Evolutionary conservation across 2,329 filamentous ascomycete genomes (phyloP).

Genomic region (Aspergillus bombycis): DNA sequence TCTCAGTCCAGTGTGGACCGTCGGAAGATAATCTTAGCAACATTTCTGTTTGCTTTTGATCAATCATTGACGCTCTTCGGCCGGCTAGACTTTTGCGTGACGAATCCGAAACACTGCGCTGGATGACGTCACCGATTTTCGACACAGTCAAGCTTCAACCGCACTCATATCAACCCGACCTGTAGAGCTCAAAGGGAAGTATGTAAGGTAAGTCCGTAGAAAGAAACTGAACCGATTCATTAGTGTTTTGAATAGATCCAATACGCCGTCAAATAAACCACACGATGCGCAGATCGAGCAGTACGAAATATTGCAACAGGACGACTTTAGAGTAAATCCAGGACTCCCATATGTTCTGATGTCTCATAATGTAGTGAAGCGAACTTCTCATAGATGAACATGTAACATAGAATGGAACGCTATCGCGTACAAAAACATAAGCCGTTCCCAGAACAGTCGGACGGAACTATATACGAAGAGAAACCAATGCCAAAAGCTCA

Average conservation of each 20-base stretch:
- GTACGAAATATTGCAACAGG: neutral
- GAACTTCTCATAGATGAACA: neutral
- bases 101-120: neutral
- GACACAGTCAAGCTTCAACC: neutral
- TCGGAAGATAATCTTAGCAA: neutral
- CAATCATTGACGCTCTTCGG: neutral
- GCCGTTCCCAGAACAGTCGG: neutral
- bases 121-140: neutral
- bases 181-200: neutral
- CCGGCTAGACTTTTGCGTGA: too few relatives aligned
- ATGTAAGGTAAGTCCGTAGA: neutral
- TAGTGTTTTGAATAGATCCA: neutral
- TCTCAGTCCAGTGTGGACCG: neutral
- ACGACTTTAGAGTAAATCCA: neutral
- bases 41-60: neutral
- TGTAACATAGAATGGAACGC: neutral
- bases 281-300: neutral
- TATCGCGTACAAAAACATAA: neutral
- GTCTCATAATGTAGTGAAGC: neutral
- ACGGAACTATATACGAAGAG: neutral
- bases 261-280: neutral
- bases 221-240: neutral
- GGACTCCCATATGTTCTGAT: neutral
- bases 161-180: neutral
- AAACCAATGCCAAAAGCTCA: neutral